Percentiles rank a stretch among this genome's conserved stretches.
phyloP scores from a whole-genome alignment of 2,329 filamentous ascomycete genomes.

The Elsinoe perseae region DNA sequence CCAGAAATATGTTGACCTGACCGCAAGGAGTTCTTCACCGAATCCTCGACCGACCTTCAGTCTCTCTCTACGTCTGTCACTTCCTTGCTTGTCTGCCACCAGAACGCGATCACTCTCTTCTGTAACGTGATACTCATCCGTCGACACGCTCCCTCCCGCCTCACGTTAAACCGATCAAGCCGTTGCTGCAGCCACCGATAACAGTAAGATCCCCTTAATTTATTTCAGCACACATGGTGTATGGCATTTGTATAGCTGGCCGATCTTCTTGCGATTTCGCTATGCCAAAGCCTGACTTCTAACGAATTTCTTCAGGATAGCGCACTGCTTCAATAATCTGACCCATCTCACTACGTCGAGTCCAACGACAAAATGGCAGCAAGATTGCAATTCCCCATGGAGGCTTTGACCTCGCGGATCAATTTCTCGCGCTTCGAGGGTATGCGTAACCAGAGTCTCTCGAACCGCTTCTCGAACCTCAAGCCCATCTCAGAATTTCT shows the following conservation, averaged over 20 bases:
- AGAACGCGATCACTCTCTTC: neutral
- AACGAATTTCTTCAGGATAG: neutral
- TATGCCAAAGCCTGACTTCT: neutral
- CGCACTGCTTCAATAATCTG: neutral
- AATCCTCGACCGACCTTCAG: neutral
- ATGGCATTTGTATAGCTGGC: neutral
- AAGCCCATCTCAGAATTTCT: constrained; percentile 88
- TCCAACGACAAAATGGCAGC: constrained; percentile 52
- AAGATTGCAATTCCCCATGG: constrained; percentile 85
- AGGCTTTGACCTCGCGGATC: constrained; percentile 82
- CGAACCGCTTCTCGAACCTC: constrained; percentile 82
- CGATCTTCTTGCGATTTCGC: neutral
- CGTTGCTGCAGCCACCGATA: constrained; percentile 14
- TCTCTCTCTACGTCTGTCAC: neutral
- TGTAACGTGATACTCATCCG: neutral
- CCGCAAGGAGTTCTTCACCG: neutral
- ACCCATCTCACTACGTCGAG: neutral
- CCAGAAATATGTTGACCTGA: constrained; percentile 8
- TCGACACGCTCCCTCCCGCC: constrained; percentile 9
- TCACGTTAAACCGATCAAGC: constrained; percentile 10
- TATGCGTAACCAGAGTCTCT: constrained; percentile 70
- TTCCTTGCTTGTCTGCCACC: neutral
- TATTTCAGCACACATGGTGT: constrained; percentile 2
- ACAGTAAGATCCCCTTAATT: constrained; percentile 14
- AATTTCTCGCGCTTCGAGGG: constrained; percentile 83